Conservation (phyloP, 2,329 filamentous ascomycete species). For the Cytospora piceae region DNA sequence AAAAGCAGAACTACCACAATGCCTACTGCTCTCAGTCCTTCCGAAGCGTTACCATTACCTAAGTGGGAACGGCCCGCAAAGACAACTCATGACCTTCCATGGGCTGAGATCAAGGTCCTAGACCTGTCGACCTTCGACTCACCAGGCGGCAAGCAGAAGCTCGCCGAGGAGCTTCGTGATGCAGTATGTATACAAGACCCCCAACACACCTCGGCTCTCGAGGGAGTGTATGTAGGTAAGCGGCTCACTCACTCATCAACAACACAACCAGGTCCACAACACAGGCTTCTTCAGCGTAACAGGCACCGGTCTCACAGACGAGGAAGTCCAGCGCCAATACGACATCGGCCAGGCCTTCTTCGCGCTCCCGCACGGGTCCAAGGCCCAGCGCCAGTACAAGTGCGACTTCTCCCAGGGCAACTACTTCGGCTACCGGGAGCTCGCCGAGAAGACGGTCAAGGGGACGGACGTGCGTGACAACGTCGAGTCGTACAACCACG, state of each 20-base stretch:
- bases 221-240: neutral
- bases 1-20: neutral
- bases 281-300: constrained; percentile 58
- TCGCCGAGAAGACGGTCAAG: constrained; percentile 41
- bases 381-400: constrained; percentile 51
- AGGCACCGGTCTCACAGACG: constrained; percentile 56
- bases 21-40: constrained; percentile 23
- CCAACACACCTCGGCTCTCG: constrained; percentile 30
- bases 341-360: constrained; percentile 59
- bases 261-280: constrained; percentile 33
- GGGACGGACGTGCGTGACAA: constrained; percentile 47
- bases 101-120: constrained; percentile 58
- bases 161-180: constrained; percentile 56
- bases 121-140: constrained; percentile 53
- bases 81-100: constrained; percentile 39
- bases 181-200: constrained; percentile 41
- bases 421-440: constrained; percentile 52
- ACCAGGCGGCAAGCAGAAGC: constrained; percentile 53
- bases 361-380: constrained; percentile 50
- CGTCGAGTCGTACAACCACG: constrained; percentile 57
- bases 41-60: constrained; percentile 31
- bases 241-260: neutral
- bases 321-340: constrained; percentile 57
- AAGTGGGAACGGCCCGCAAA: constrained; percentile 38
- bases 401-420: constrained; percentile 48